Base-by-base conservation (phyloP, 345 rosid species). In the Aurinia saxatilis region DNA sequence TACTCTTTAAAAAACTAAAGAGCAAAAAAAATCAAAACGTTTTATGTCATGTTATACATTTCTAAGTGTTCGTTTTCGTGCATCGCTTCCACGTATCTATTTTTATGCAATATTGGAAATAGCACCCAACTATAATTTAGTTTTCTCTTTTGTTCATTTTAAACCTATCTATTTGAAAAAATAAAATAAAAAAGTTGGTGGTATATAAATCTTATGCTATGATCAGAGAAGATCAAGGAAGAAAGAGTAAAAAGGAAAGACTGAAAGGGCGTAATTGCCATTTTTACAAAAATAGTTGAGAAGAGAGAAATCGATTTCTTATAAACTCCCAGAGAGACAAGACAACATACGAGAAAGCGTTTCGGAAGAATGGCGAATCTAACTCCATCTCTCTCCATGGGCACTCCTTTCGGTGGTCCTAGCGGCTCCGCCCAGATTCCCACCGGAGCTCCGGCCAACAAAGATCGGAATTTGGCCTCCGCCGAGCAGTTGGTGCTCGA, bases 401-500 rank as follows among this genome's bases (percentile, higher is more conserved):
- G 80, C 74, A 68, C 70, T 2, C 76, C 86, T 25, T 95, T 83
- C 48, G 87, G 72, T 33, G 81, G 76, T 5, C 83, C 93, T 6
- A 78, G 78, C 71, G 63, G 78, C 4, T 62, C 87, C 17, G 60
- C 38, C 16, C 72, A 81, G 0, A 46, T 30, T 58, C 61, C 74
- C 14, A 4, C 59, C 38, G 89, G 80, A 35, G 75, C 82, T 30
- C 79, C 83, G 76, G 78, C 78, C 2, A 83, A 66, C 73, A 87
- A 85, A 77, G 99, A 90, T 73, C 80, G 92, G 57, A 93, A 86
- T 46, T 77, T 87, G 96, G 90, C 88, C 12, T 81, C 97, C 5
- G 99, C 90, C 1, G 96, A 93, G 73, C 87, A 93, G 23, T 73
- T 93, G 78, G 97, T 90, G 2, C 95, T 90, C 68, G 96, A 93